phyloP scores from a whole-genome alignment of 352 stramenopile genomes.

The Phytophthora fragariaefolia region DNA sequence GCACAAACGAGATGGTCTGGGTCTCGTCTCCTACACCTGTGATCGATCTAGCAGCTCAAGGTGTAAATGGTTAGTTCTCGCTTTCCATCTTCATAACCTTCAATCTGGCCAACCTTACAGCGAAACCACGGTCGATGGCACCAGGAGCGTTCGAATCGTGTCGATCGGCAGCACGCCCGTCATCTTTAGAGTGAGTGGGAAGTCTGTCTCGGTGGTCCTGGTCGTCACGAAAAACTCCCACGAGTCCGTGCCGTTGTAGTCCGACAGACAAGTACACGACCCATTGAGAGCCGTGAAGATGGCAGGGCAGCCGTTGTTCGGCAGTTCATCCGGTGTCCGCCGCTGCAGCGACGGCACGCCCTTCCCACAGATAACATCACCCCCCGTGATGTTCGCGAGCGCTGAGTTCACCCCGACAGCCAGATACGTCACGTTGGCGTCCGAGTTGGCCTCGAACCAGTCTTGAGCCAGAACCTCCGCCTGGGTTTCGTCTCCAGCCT shows the following conservation, averaged over 20 bases:
- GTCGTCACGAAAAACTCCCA: slow-evolving; percentile 46
- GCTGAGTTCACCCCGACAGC: slow-evolving; percentile 37
- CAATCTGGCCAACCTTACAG: slow-evolving; percentile 29
- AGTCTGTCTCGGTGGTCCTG: slow-evolving; percentile 9
- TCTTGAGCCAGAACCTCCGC: slow-evolving; percentile 32
- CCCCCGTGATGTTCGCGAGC: slow-evolving; percentile 36
- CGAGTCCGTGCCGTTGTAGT: slow-evolving; percentile 23
- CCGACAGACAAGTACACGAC: slow-evolving; percentile 52
- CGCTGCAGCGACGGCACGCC: slow-evolving; percentile 46
- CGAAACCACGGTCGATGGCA: slow-evolving; percentile 35
- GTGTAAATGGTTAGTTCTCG: neutral
- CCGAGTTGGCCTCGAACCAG: slow-evolving; percentile 46
- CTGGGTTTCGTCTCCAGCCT: slow-evolving; percentile 13
- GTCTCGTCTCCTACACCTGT: slow-evolving; percentile 27
- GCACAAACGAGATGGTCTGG: slow-evolving; percentile 34
- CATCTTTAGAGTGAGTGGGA: slow-evolving; percentile 18
- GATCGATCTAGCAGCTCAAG: slow-evolving; percentile 23
- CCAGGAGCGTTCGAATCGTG: slow-evolving; percentile 44
- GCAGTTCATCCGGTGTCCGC: slow-evolving; percentile 15
- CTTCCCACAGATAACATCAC: slow-evolving; percentile 40
- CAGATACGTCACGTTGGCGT: slow-evolving; percentile 43
- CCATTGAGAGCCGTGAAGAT: slow-evolving; percentile 45
- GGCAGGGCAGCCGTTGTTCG: slow-evolving; percentile 48
- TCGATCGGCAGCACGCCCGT: slow-evolving; percentile 39
- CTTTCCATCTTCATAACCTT: neutral